Conservation (phyloP, 768 basidiomycete genomes). For the Psilocybe sp. region DNA sequence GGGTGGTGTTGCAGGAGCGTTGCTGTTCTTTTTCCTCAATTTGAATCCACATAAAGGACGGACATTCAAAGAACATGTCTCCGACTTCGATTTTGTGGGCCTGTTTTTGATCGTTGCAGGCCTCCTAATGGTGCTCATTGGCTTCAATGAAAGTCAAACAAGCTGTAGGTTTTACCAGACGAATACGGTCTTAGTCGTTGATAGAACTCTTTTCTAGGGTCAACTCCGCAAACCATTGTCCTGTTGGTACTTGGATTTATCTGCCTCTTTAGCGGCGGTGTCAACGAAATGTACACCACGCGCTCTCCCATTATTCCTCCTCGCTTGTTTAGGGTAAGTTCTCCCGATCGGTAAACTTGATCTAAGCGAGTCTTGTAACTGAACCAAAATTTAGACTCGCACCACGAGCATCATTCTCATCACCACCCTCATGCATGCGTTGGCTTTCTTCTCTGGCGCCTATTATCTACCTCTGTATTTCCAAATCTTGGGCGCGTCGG, state of each 20-base stretch:
- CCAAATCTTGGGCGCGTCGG: slow-evolving; percentile 75
- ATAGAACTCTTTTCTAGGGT: slow-evolving; percentile 42
- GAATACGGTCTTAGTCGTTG: not conserved
- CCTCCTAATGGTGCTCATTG: slow-evolving; percentile 66
- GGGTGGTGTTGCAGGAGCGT: slow-evolving; percentile 57
- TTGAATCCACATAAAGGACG: slow-evolving; percentile 71
- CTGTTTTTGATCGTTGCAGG: slow-evolving; percentile 60
- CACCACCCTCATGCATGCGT: slow-evolving; percentile 58
- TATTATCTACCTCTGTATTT: slow-evolving; percentile 77
- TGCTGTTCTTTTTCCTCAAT: slow-evolving; percentile 75
- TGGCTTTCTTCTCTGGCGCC: slow-evolving; percentile 58
- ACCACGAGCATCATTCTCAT: slow-evolving; percentile 65
- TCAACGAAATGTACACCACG: slow-evolving; percentile 62
- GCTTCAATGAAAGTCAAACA: slow-evolving; percentile 69
- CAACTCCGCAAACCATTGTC: slow-evolving; percentile 54
- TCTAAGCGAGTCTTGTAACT: no score
- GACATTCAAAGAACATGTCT: slow-evolving; percentile 54
- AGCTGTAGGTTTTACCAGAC: slow-evolving; percentile 45
- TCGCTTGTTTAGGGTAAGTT: slow-evolving; percentile 63
- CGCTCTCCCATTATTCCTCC: slow-evolving; percentile 73
- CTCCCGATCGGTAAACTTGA: no score
- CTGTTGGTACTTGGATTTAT: slow-evolving; percentile 58
- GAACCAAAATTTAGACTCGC: slow-evolving; percentile 58
- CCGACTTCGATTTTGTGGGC: slow-evolving; percentile 72
- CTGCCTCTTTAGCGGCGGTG: slow-evolving; percentile 44